A percentile compares a stretch with the other conserved stretches of the same genome.
These are phyloP conservation scores for Lachancea meyersii DNA, from an alignment of 805 yeast genomes.

Conservation along the genomic window DNA sequence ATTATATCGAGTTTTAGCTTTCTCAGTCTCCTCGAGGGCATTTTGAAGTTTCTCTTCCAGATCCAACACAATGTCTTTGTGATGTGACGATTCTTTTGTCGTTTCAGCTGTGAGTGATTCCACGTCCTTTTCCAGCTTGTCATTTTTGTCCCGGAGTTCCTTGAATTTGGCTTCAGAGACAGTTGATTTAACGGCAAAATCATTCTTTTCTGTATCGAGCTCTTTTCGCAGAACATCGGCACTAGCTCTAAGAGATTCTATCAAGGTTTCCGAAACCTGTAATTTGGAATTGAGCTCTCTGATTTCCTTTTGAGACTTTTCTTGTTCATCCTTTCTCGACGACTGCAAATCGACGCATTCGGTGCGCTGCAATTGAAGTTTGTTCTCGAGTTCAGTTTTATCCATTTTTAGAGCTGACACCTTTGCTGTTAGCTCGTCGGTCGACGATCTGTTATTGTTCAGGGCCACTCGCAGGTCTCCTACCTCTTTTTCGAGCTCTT, in stretches of 20 bases:
- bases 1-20: not conserved
- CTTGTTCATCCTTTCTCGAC: not conserved
- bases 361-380: not conserved
- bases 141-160: not conserved
- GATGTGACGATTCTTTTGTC: conserved; percentile 6
- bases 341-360: conserved; percentile 3
- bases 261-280: not conserved
- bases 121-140: not conserved
- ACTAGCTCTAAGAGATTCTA: not conserved
- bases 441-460: not conserved
- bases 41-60: not conserved
- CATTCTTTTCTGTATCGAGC: not conserved
- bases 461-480: not conserved
- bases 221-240: conserved; percentile 1
- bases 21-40: not conserved
- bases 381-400: not conserved
- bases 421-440: not conserved
- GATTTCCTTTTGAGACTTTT: not conserved
- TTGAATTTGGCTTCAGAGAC: not conserved
- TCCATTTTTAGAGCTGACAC: not conserved
- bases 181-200: not conserved
- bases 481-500: not conserved
- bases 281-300: not conserved
- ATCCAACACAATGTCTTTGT: not conserved
- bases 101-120: not conserved